Conservation (phyloP, 1,284 basidiomycete species). For the Leccinum subfulvum region DNA sequence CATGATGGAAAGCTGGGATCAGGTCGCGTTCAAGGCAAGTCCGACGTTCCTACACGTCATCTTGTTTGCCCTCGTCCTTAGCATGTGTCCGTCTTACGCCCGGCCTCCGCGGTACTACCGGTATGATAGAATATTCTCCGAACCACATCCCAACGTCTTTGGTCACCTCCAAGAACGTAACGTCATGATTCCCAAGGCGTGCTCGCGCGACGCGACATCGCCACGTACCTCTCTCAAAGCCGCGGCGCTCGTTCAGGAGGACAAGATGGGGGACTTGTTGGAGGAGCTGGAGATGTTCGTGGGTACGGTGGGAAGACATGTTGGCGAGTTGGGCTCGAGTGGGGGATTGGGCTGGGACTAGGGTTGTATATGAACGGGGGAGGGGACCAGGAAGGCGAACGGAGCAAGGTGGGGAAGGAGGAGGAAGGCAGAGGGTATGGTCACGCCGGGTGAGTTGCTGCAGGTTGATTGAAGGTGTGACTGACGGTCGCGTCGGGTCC, state of each 20-base stretch:
- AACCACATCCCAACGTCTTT: slow-evolving; percentile 59
- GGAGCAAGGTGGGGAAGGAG: background rate
- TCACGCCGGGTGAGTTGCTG: slow-evolving; percentile 19
- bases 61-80: background rate
- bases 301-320: slow-evolving; percentile 56
- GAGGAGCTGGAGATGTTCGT: slow-evolving; percentile 68
- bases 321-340: slow-evolving; percentile 43
- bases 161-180: slow-evolving; percentile 68
- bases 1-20: slow-evolving; percentile 41
- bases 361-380: background rate
- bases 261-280: slow-evolving; percentile 57
- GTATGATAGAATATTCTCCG: slow-evolving; percentile 55
- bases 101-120: background rate
- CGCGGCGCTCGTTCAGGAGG: slow-evolving; percentile 62
- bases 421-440: background rate
- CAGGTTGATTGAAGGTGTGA: background rate
- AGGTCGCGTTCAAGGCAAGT: slow-evolving; percentile 48
- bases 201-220: slow-evolving; percentile 64
- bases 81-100: background rate
- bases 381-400: background rate
- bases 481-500: slow-evolving; percentile 11
- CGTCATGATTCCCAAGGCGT: slow-evolving; percentile 62
- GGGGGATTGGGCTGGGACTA: slow-evolving; percentile 10
- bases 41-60: background rate
- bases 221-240: slow-evolving; percentile 65